Percentiles rank a stretch among this genome's conserved stretches.
Evolutionary conservation across 441 rosid species (phyloP).

Genomic region (Euphorbia corollata): DNA sequence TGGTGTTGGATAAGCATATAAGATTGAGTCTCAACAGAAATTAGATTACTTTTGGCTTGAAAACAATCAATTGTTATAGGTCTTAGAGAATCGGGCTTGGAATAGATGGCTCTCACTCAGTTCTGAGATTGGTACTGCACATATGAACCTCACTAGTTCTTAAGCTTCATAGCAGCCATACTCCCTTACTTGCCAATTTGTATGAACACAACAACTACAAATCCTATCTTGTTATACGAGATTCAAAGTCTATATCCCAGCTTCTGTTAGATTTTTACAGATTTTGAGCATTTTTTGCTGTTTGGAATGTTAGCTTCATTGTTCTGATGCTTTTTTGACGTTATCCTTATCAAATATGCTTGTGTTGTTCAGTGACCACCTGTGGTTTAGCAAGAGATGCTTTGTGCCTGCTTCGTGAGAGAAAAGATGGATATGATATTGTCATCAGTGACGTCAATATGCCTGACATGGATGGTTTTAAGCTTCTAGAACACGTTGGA

Average conservation of each 20-base stretch:
- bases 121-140: background rate
- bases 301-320: background rate
- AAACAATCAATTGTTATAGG: background rate
- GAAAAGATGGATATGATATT: slow-evolving; percentile 42
- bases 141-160: background rate
- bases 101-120: background rate
- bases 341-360: slow-evolving; percentile 16
- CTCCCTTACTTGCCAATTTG: background rate
- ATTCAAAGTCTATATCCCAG: background rate
- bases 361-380: slow-evolving; percentile 63
- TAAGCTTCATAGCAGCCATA: background rate
- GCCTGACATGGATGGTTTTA: slow-evolving; percentile 73
- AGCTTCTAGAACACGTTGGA: slow-evolving; percentile 46
- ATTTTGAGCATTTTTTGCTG: background rate
- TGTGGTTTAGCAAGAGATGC: slow-evolving; percentile 88
- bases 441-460: slow-evolving; percentile 65
- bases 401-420: slow-evolving; percentile 60
- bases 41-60: background rate
- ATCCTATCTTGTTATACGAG: background rate
- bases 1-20: background rate
- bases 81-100: background rate
- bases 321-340: background rate
- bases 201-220: background rate
- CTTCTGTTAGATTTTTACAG: background rate
- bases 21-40: background rate